Base-by-base conservation (phyloP, 2,329 filamentous ascomycete species). In the Leptographium galeiforme region DNA sequence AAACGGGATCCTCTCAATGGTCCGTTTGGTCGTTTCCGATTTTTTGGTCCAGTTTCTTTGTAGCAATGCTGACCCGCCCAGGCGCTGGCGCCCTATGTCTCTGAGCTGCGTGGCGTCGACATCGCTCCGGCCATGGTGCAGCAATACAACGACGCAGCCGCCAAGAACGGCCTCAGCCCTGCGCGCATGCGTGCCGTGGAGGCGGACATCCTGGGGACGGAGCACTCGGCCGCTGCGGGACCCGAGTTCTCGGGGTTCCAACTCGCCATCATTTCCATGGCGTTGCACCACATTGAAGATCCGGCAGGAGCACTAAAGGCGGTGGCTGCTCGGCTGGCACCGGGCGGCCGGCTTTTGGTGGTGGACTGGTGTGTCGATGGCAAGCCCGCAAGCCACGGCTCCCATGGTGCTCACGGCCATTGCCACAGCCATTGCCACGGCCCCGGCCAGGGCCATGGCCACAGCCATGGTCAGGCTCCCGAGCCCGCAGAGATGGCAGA, bases 81-180 rank as follows among this genome's bases (percentile, higher is more conserved):
- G 50, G 44, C 45, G 6, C 52, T 57, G 2, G 43, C 52, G 1
- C 54, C 57, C 2, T 56, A 52, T 14, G 55, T 51, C 2, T 14
- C 49, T 1, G 51, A 50, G 6, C 36, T 62, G 12, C 59, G 60
- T 14, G 62, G 61, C 25, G 51, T 62, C 6, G 60, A 63, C 53
- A 58, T 62, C 19, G 60, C 60, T 8, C 48, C 59, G 11, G 50
- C 52, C 54, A 63, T 62, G 62, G 59, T 61, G 19, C 48, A 57
- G 40, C 51, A 41, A 33, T 62, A 61, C 54, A 62, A 62, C 54
- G 53, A 55, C 7, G 13, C 51, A 1, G 57, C 57, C 1, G 38
- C 40, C n/a, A 44, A 40, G 8, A 49, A 56, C 0, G 53, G 56
- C 2, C 18, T 57, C 12, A 16, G 50, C 6, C 46, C 54, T 1